Conservation (phyloP, 805 yeast species). For the Candida boleticola region DNA sequence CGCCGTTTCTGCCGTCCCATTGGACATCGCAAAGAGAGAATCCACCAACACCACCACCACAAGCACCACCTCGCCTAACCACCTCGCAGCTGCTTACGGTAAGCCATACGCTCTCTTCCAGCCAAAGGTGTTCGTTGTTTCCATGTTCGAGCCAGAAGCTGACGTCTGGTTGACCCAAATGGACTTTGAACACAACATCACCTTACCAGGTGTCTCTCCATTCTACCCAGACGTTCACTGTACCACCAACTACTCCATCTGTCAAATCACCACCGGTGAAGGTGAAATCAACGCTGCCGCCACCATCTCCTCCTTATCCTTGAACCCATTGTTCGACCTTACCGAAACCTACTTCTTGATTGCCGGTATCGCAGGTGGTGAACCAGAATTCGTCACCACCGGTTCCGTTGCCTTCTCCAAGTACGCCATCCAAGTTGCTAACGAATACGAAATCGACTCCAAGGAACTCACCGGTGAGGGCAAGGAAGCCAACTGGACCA, state of each 20-base stretch:
- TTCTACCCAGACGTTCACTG: conserved; percentile 57
- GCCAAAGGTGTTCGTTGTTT: conserved; percentile 56
- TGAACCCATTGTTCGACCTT: conserved; percentile 56
- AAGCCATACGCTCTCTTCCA: conserved; percentile 35
- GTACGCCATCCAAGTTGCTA: conserved; percentile 59
- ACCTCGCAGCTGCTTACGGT: conserved; percentile 23
- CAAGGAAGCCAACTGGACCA: conserved; percentile 53
- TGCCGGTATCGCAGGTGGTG: conserved; percentile 68
- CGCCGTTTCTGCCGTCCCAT: conserved; percentile 15
- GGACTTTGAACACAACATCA: conserved; percentile 51
- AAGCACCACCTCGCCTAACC: conserved; percentile 9
- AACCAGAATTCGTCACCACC: conserved; percentile 53
- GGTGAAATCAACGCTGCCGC: conserved; percentile 68
- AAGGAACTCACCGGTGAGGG: conserved; percentile 35
- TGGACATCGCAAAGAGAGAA: conserved; percentile 9
- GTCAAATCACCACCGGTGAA: conserved; percentile 68
- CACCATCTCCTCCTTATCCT: conserved; percentile 51
- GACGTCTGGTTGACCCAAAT: conserved; percentile 50
- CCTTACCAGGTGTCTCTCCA: conserved; percentile 67
- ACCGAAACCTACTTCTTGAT: conserved; percentile 58
- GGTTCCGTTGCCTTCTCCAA: conserved; percentile 62
- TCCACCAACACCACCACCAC: conserved; percentile 4
- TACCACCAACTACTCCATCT: conserved; percentile 48
- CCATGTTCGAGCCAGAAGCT: conserved; percentile 54
- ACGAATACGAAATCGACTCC: conserved; percentile 58